Base-by-base conservation (phyloP, 345 rosid genomes). In the Eutrema japonicum region DNA sequence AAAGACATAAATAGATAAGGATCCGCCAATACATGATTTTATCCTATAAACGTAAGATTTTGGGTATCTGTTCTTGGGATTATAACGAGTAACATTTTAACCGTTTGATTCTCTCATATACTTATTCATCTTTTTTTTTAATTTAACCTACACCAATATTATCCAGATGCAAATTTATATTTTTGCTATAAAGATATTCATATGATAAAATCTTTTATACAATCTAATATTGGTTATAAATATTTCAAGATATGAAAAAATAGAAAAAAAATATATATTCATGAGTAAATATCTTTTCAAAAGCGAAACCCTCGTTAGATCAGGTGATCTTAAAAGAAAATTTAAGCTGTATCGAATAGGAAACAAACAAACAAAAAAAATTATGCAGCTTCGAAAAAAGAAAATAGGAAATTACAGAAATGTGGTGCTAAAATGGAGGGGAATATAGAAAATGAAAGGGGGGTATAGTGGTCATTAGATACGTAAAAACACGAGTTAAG, bases 301-400 rank as follows among this genome's bases (percentile, higher is more conserved):
- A 42, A 59, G 32, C 38, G 70, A 58, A 48, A 49, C 14, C 49
- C 59, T 49, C 75, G 59, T 29, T 41, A 40, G 30, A 58, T 70
- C 66, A 70, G 74, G 74, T 70, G 74, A 59, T 62, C 41, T 27
- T 50, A 16, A 40, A 18, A 49, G 41, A 49, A 10, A 4, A 12
- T 22, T 41, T 35, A 27, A 36, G 9, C 14, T 71, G 46, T 59
- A 37, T 48, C 14, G 5, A 1, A 50, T 2, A 40, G 0, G 1
- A 16, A 5, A 12, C 37, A 12, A 11, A 45, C 1, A 22, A 13
- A n/a, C n/a, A 16, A 16, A 16, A 16, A 33, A 64, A 54, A 13
- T 29, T 14, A 68, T 41, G 30, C 18, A 67, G 18, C 22, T 14
- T 30, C n/a, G 10, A 16, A 8, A 10, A 2, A 11, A 11, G 8